Base-by-base conservation (phyloP, 2,329 filamentous ascomycete genomes). In the Fusarium sp. region DNA sequence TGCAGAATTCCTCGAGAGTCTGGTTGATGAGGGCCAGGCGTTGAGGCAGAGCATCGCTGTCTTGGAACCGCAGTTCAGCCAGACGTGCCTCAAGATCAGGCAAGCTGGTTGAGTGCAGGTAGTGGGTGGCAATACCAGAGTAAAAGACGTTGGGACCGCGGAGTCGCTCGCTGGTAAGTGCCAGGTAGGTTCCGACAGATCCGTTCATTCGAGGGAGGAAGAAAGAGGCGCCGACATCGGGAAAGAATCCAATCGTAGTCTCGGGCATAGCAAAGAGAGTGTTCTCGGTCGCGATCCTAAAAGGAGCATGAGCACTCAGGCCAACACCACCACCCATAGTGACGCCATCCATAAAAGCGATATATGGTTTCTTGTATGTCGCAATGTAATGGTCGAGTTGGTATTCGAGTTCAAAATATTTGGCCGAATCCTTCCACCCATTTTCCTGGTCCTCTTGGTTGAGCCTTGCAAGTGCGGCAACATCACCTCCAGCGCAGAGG, bases 311-410 rank as follows among this genome's bases (percentile, higher is more conserved):
- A 54, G 97, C 88, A 79, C 93, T 97, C 59, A 99, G 87, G 9
- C 96, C 96, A 55, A 98, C 96, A 71, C 96, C 96, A 58, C 96
- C 96, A 58, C 96, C 96, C 96, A 99, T 99, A 54, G 97, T 99
- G 79, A 97, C 92, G 63, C 96, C 96, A 77, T 99, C 96, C 91
- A 99, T 97, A 77, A 98, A 92, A 31, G 96, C 92, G 54, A 99
- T 89, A 77, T 96, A 97, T 0, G 96, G 96, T 84, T 98, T 99
- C 66, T 84, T 79, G 83, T 97, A 98, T 39, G 94, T 98, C 23
- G 96, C 93, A 78, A 99, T 97, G 74, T 95, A 85, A 81, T 99
- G 96, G 79, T 99, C 93, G 68, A 99, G 90, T 83, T 93, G 91
- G 86, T 98, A 99, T 90, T 99, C 97, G 60, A 96, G 90, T 14